Evolutionary conservation across 305 asterid species (phyloP).

Genomic region (Coffea humblotiana): DNA sequence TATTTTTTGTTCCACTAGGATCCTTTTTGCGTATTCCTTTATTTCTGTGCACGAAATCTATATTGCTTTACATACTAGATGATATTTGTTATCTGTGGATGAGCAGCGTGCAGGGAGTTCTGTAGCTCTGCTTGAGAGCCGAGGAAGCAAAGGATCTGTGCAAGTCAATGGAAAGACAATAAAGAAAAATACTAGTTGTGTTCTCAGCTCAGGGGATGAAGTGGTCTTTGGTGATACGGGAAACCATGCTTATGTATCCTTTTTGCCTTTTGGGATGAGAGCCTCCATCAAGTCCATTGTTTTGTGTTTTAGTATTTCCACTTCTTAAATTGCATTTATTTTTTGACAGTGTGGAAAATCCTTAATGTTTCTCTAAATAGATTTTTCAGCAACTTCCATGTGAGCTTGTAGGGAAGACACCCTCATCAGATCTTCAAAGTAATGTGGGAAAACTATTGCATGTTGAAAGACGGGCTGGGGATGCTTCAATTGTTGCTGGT

Average conservation of each 20-base stretch:
- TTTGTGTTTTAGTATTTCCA: constrained; percentile 8
- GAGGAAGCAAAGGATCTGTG: constrained; percentile 75
- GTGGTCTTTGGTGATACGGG: constrained; percentile 70
- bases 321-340: background rate
- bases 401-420: constrained; percentile 58
- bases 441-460: constrained; percentile 50
- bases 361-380: constrained; percentile 48
- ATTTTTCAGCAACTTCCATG: constrained; percentile 71
- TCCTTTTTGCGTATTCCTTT: background rate
- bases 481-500: constrained; percentile 86
- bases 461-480: constrained; percentile 76
- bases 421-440: constrained; percentile 65
- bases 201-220: constrained; percentile 85
- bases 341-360: constrained; percentile 27
- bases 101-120: constrained; percentile 65
- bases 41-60: constrained; percentile 21
- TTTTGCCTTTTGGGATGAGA: background rate
- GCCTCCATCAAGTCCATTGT: constrained; percentile 13
- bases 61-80: constrained; percentile 20
- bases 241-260: constrained; percentile 87
- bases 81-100: constrained; percentile 32
- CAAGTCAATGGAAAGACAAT: constrained; percentile 76
- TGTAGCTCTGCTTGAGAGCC: constrained; percentile 75
- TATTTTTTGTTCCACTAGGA: background rate
- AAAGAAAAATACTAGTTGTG: constrained; percentile 47